Percentiles rank a stretch among this genome's conserved stretches.
phyloP scores from a whole-genome alignment of 176 grass and related monocot genomes.

The Oryza rufipogon region DNA sequence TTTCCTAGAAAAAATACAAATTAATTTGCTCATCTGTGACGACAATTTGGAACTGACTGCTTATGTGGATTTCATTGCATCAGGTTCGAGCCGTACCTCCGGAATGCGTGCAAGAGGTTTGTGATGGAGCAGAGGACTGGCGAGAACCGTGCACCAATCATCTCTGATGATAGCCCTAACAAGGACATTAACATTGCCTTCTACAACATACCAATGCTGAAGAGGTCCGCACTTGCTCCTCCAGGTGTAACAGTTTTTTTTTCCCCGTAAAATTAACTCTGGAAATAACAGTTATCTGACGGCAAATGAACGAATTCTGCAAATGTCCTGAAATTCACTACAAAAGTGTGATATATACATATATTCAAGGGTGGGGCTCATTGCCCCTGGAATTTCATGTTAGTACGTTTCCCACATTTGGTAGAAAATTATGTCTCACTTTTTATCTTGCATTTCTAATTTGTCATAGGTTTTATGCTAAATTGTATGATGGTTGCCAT shows the following conservation, averaged over 20 bases:
- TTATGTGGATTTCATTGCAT: slow-evolving; percentile 16
- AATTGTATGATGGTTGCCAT: neutral
- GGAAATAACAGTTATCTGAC: slow-evolving; percentile 1
- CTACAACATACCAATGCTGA: slow-evolving; percentile 88
- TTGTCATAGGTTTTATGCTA: neutral
- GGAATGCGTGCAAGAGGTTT: slow-evolving; percentile 94
- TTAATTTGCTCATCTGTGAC: neutral
- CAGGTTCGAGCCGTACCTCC: slow-evolving; percentile 86
- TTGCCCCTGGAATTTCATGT: neutral
- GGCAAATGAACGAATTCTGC: neutral
- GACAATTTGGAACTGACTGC: neutral
- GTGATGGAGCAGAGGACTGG: slow-evolving; percentile 68
- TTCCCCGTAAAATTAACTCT: neutral
- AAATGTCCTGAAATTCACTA: neutral
- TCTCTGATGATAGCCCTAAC: slow-evolving; percentile 86
- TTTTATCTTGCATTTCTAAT: slow-evolving; percentile 1
- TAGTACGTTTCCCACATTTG: neutral
- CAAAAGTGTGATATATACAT: neutral
- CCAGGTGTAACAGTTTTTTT: neutral
- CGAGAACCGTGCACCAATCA: slow-evolving; percentile 70
- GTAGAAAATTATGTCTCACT: neutral
- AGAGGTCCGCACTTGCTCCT: slow-evolving; percentile 50
- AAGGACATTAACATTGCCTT: slow-evolving; percentile 92
- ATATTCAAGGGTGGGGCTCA: neutral
- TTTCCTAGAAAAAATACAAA: neutral